These are phyloP conservation scores for Thelephora terrestris DNA, from an alignment of 1,284 basidiomycete species.

Conservation along the genomic window DNA sequence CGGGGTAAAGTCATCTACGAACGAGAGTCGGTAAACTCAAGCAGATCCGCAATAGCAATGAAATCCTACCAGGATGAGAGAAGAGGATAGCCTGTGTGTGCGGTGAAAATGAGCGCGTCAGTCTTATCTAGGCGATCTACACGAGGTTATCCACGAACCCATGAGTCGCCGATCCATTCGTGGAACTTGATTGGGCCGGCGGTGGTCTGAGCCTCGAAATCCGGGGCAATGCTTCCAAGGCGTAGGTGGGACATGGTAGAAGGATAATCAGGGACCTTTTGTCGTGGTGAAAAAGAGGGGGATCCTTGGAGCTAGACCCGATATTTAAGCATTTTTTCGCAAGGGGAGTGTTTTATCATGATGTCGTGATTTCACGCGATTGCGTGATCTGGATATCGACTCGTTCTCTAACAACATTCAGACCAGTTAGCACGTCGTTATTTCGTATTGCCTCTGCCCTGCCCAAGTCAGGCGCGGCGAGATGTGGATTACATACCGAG, in stretches of 20 bases:
- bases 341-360: too few species aligned
- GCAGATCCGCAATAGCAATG: not conserved
- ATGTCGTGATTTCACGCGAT: too few species aligned
- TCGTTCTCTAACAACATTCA: too few species aligned
- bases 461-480: too few species aligned
- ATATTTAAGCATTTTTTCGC: too few species aligned
- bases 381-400: too few species aligned
- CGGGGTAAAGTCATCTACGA: slow-evolving; percentile 51
- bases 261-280: not conserved
- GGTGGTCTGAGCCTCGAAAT: slow-evolving; percentile 81
- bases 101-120: not conserved
- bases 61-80: slow-evolving; percentile 73
- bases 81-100: slow-evolving; percentile 65
- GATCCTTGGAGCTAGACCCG: too few species aligned
- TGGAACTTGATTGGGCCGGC: slow-evolving; percentile 78
- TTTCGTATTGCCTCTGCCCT: too few species aligned
- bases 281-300: too few species aligned
- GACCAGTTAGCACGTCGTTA: too few species aligned
- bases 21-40: not conserved
- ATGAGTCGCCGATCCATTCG: slow-evolving; percentile 82
- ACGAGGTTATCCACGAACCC: slow-evolving; percentile 44
- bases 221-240: slow-evolving; percentile 70
- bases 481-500: slow-evolving; percentile 9
- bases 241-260: slow-evolving; percentile 41
- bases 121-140: not conserved